Evolutionary conservation across 129 eudicot species (phyloP).

Genomic region (Smallanthus sonchifolius): DNA sequence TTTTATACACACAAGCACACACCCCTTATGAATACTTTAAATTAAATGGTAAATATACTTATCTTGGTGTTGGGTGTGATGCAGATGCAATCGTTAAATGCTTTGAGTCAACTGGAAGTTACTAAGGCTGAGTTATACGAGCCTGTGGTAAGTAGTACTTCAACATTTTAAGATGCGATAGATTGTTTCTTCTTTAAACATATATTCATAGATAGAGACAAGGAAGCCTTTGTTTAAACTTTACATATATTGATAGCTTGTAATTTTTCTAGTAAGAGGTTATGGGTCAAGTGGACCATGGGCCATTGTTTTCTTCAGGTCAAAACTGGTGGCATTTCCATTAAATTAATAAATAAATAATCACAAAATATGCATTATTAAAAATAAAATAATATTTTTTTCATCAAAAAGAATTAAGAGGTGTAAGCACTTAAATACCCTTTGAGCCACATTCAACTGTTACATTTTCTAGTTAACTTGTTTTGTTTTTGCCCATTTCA

Average conservation of each 20-base stretch:
- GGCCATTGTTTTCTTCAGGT: background rate
- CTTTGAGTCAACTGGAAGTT: constrained; percentile 56
- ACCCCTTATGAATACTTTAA: background rate
- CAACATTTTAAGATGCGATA: background rate
- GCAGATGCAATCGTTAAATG: constrained; percentile 72
- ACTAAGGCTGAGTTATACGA: constrained; percentile 36
- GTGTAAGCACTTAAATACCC: background rate
- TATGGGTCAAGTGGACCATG: background rate
- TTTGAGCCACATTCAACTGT: background rate
- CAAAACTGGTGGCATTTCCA: background rate
- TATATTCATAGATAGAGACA: background rate
- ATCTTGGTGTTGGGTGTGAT: constrained; percentile 22
- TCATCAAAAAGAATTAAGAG: background rate
- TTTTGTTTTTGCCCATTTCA: no score
- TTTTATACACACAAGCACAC: background rate
- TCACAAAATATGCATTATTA: background rate
- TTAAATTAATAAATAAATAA: background rate
- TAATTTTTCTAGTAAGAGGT: background rate
- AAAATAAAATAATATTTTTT: background rate
- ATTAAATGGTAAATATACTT: background rate
- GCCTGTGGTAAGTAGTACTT: constrained; percentile 37
- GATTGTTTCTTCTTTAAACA: background rate
- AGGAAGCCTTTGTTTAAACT: background rate
- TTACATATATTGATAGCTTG: background rate
- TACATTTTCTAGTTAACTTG: background rate